phyloP scores from a whole-genome alignment of 257 asterid species.

The Fraxinus americana region DNA sequence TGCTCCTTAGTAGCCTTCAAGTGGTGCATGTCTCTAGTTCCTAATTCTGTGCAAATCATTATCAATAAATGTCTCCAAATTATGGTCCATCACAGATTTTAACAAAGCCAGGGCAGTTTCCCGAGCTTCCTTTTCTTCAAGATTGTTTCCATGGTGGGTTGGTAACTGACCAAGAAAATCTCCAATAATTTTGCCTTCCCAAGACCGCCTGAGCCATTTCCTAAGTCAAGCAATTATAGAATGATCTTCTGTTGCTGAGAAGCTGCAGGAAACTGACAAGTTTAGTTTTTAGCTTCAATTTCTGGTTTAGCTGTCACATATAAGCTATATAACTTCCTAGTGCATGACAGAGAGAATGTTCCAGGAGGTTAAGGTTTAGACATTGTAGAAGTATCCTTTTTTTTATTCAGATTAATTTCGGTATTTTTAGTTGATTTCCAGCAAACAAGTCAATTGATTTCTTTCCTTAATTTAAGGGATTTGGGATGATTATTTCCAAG shows the following conservation, averaged over 20 bases:
- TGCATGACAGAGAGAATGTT: not conserved
- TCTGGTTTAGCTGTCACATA: not conserved
- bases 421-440: too few species aligned
- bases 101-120: not conserved
- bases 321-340: not conserved
- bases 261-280: not conserved
- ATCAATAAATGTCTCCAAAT: not conserved
- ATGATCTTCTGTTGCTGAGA: not conserved
- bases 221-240: too few species aligned
- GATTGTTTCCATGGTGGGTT: not conserved
- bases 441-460: too few species aligned
- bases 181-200: not conserved
- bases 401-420: too few species aligned
- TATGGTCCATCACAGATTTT: not conserved
- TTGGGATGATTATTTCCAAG: too few species aligned
- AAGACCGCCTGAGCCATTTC: too few species aligned
- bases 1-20: not conserved
- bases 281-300: not conserved
- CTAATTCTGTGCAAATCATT: not conserved
- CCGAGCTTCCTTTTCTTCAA: not conserved
- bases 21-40: not conserved
- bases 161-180: not conserved
- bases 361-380: not conserved
- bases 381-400: too few species aligned
- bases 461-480: too few species aligned